A percentile compares a stretch with the other conserved stretches of the same genome.
Conservation (phyloP, 2,329 filamentous ascomycete species). For the Fusarium cicatricum region DNA sequence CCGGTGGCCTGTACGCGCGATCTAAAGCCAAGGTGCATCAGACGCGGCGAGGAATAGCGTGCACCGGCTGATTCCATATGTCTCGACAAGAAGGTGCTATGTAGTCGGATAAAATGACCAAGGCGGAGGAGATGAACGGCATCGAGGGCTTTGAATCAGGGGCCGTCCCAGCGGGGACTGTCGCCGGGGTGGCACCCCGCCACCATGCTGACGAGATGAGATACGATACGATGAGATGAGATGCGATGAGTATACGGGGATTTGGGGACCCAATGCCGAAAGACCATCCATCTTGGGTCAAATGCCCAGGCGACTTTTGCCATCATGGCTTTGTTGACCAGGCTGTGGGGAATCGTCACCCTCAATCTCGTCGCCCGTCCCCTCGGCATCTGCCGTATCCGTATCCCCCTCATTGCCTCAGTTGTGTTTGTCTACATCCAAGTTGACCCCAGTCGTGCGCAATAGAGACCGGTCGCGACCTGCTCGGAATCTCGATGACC, state of each 20-base stretch:
- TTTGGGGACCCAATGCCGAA: slow-evolving; percentile 12
- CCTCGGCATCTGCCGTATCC: slow-evolving; percentile 6
- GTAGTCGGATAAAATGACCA: slow-evolving; percentile 4
- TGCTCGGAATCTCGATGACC: slow-evolving; percentile 21
- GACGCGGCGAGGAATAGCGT: background rate
- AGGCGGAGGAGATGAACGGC: slow-evolving; percentile 12
- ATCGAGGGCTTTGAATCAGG: slow-evolving; percentile 21
- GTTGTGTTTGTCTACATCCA: slow-evolving; percentile 1
- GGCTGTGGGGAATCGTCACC: slow-evolving; percentile 1
- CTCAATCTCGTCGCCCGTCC: background rate
- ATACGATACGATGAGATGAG: slow-evolving; percentile 37
- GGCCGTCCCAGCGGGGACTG: slow-evolving; percentile 24
- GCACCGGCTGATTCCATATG: background rate
- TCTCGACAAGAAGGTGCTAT: background rate
- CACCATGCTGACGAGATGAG: slow-evolving; percentile 36
- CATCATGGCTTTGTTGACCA: background rate
- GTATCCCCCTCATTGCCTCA: background rate
- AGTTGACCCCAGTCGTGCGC: slow-evolving; percentile 1
- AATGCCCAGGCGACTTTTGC: background rate
- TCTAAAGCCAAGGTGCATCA: background rate
- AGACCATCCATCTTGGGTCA: background rate
- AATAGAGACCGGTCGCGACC: slow-evolving; percentile 8
- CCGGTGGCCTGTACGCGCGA: background rate
- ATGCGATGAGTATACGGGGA: slow-evolving; percentile 28
- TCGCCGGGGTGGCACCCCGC: slow-evolving; percentile 22